phyloP scores from a whole-genome alignment of 2,329 filamentous ascomycete genomes.

The Pseudogymnoascus sp. region DNA sequence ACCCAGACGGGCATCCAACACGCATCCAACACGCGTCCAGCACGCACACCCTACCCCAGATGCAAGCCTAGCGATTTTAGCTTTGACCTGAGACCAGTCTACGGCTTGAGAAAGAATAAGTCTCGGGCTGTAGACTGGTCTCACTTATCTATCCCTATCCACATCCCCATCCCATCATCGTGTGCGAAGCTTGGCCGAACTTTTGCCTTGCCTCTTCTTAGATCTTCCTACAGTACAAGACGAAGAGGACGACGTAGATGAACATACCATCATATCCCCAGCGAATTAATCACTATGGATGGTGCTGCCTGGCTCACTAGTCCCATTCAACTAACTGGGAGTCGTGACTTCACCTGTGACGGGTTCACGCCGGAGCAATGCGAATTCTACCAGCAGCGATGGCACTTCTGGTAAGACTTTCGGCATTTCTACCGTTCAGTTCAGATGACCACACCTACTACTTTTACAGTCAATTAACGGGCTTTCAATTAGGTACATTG shows the following conservation, averaged over 20 bases:
- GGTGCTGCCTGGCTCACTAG: constrained; percentile 32
- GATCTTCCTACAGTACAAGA: neutral
- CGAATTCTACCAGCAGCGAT: constrained; percentile 37
- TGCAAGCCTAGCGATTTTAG: neutral
- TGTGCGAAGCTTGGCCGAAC: neutral
- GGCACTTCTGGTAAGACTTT: constrained; percentile 39
- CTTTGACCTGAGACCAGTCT: neutral
- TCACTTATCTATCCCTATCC: neutral
- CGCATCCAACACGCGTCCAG: neutral
- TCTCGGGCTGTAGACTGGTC: neutral
- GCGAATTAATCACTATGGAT: constrained; percentile 16
- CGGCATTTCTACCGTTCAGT: neutral
- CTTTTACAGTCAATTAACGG: neutral
- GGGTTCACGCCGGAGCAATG: constrained; percentile 37
- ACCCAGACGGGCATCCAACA: neutral
- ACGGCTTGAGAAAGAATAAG: neutral
- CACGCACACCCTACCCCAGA: neutral
- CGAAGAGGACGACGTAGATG: neutral
- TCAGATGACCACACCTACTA: neutral
- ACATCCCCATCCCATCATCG: neutral
- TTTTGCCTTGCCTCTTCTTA: neutral
- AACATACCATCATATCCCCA: constrained; percentile 35
- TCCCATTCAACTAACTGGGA: constrained; percentile 36
- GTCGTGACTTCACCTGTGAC: constrained; percentile 21
- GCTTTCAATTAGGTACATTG: constrained; percentile 38